phyloP scores from a whole-genome alignment of 2,329 filamentous ascomycete genomes.

The Cercospora zeae-maydis region DNA sequence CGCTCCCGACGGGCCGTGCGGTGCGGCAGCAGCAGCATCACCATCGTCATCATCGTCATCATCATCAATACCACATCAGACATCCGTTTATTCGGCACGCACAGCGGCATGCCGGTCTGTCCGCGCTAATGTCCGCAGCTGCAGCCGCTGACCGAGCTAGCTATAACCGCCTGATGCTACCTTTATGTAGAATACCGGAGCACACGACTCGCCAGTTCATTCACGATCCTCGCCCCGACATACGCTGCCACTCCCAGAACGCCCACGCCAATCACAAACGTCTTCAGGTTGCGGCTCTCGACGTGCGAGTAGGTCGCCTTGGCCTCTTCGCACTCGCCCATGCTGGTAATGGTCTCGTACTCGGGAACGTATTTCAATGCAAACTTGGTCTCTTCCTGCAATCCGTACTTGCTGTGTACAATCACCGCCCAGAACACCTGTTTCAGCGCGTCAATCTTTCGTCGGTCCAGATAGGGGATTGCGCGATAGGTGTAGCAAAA shows the following conservation, averaged over 20 bases:
- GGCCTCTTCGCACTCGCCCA: constrained; percentile 44
- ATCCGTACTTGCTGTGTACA: constrained; percentile 60
- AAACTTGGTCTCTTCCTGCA: constrained; percentile 61
- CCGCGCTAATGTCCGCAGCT: background rate
- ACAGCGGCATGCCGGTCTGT: background rate
- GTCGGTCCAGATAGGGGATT: constrained; percentile 48
- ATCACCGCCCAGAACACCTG: constrained; percentile 57
- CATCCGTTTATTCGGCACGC: background rate
- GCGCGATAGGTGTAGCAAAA: constrained; percentile 52
- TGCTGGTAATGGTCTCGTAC: constrained; percentile 48
- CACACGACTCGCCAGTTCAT: constrained; percentile 22
- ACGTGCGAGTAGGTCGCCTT: constrained; percentile 39
- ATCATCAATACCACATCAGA: no score
- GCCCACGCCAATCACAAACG: constrained; percentile 41
- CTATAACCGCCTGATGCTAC: background rate
- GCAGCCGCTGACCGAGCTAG: constrained; percentile 5
- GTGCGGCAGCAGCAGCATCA: no score
- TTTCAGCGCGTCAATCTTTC: constrained; percentile 52
- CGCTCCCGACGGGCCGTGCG: background rate
- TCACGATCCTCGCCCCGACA: constrained; percentile 24
- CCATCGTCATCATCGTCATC: no score
- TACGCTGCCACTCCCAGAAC: constrained; percentile 23
- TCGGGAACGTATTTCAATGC: constrained; percentile 49
- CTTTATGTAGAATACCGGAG: no score
- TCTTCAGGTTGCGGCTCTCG: constrained; percentile 49